Percentiles rank a stretch among this genome's conserved stretches.
Conservation (phyloP, 306 rosid genomes). For the Sicyos edulis region DNA sequence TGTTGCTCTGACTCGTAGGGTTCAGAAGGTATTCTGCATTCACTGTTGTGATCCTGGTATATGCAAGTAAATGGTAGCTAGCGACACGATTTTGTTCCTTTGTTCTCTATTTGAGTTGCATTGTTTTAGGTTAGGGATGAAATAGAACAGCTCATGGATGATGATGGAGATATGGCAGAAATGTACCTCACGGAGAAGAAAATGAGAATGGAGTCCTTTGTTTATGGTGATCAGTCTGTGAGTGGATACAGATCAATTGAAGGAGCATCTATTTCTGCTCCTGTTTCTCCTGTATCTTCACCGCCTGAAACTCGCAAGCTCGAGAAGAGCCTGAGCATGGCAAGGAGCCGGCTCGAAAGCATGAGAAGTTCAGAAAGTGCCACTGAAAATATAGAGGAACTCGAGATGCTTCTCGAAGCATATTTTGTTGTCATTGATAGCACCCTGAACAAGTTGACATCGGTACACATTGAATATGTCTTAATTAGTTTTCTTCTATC, state of each 20-base stretch:
- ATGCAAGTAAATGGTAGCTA: constrained; percentile 15
- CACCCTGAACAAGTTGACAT: constrained; percentile 87
- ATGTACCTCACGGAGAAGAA: constrained; percentile 98
- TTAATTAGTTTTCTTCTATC: constrained; percentile 3
- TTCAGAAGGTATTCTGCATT: constrained; percentile 70
- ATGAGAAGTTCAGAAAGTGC: constrained; percentile 75
- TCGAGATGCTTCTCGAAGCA: constrained; percentile 98
- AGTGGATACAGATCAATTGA: constrained; percentile 67
- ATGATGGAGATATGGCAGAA: constrained; percentile 99
- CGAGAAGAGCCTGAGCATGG: constrained; percentile 82
- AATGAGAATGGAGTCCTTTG: constrained; percentile 71
- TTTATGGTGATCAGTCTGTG: constrained; percentile 78
- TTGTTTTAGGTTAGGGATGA: constrained; percentile 86
- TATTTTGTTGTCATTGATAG: constrained; percentile 97
- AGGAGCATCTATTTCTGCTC: constrained; percentile 82
- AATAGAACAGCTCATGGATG: constrained; percentile 99
- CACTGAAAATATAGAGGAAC: constrained; percentile 90
- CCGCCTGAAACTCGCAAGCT: constrained; percentile 81
- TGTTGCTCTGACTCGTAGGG: constrained; percentile 94
- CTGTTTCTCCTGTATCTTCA: constrained; percentile 95
- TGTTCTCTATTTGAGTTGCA: constrained; percentile 23
- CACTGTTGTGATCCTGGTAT: constrained; percentile 24
- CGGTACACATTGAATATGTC: constrained; percentile 42
- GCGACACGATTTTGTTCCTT: not conserved
- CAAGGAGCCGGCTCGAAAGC: constrained; percentile 94